Evolutionary conservation across 169 alveolate species (phyloP), one percentile per base, ranked within the genome.

Genomic region (Plasmodium ovale): DNA sequence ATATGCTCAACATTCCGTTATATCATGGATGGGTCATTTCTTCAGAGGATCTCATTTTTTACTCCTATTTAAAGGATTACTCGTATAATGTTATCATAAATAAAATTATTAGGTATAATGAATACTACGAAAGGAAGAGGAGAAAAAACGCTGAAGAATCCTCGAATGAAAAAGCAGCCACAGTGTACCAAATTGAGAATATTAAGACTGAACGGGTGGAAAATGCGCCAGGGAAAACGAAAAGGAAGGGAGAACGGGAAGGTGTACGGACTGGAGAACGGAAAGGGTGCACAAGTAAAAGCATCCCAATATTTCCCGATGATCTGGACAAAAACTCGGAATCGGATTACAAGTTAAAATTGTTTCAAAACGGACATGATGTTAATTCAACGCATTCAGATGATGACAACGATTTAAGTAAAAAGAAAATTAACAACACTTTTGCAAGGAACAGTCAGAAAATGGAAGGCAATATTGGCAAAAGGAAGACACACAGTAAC

Each of bases 21-120:
- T 71, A 39, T 31, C 93, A 88, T 65, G 93, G 93, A 1, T 88
- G 93, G 93, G 93, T 88, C 12, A 73, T 88, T 25, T 69, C 91
- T 4, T 44, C 89, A 9, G 93, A 88, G 29, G 90, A 88, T 85
- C 16, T 54, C 19, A 67, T 85, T 19, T 82, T 72, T 25, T 88
- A 73, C 59, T 67, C 93, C 37, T 85, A 85, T 62, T 56, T 85
- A 44, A 85, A 85, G n/a, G 91, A 85, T 85, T 85, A 85, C 23
- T 85, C 91, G 0, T 85, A 85, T 35, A 85, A 85, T 56, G 91
- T 85, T 0, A 85, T 85, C 12, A 85, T 85, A 23, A 85, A 85
- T 56, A 85, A 85, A 85, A 70, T 85, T 44, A 60, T 85, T 47
- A 67, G 87, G 69, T 85, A 68, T 56, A 85, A 85, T 85, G 91